These are phyloP conservation scores for Pestalotiopsis sp. DNA, from an alignment of 2,329 filamentous ascomycete species.

Conservation along the genomic window DNA sequence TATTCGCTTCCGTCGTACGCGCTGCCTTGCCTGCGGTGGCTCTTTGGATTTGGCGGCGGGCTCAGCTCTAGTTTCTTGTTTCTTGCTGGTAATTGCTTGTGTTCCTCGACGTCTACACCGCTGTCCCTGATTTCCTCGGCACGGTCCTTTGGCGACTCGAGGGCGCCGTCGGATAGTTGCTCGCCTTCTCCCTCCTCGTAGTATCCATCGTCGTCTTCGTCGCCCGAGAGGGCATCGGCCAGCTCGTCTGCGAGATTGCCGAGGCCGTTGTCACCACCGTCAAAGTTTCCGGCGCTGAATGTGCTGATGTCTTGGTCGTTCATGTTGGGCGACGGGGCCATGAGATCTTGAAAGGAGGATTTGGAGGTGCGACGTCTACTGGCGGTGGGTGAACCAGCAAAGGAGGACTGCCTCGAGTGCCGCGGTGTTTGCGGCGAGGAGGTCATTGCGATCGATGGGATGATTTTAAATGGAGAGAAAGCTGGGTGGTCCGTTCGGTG, in stretches of 20 bases:
- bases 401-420: conserved; percentile 62
- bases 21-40: conserved; percentile 56
- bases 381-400: conserved; percentile 46
- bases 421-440: conserved; percentile 57
- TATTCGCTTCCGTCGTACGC: conserved; percentile 77
- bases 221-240: conserved; percentile 72
- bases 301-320: conserved; percentile 52
- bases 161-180: conserved; percentile 39
- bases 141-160: conserved; percentile 32
- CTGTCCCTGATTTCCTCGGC: conserved; percentile 41
- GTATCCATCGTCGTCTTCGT: conserved; percentile 63
- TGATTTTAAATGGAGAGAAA: background rate
- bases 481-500: background rate
- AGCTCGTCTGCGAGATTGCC: conserved; percentile 83
- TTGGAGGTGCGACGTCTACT: conserved; percentile 49
- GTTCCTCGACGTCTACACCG: conserved; percentile 42
- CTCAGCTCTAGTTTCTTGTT: conserved; percentile 44
- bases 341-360: conserved; percentile 53
- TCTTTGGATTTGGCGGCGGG: conserved; percentile 46
- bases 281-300: conserved; percentile 43
- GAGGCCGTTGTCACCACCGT: conserved; percentile 57
- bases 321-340: conserved; percentile 50
- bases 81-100: conserved; percentile 25
- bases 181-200: conserved; percentile 47
- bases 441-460: conserved; percentile 38